Base-by-base conservation (phyloP, 345 rosid species). In the Euphorbia tirucalli region DNA sequence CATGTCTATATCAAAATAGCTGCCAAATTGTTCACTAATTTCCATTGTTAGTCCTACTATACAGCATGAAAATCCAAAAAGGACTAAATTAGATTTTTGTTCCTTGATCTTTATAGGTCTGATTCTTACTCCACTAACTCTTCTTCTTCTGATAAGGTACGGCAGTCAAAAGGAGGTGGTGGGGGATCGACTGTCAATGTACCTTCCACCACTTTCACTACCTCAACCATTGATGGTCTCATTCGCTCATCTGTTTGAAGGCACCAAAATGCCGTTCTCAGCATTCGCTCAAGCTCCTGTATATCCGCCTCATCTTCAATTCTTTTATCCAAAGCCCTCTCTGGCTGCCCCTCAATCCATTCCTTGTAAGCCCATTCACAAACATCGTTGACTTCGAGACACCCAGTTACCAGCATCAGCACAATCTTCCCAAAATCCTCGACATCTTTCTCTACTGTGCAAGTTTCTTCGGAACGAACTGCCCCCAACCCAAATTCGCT, bases 171-270 rank as follows among this genome's bases (percentile, higher is more conserved):
- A 30, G 93, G 93, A 10, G 87, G 83, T 1, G 96, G 96, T 0
- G 96, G 86, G 13, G 88, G 87, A 80, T 93, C 98, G 25, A 89
- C 96, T 0, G 83, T 69, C 82, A 87, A 58, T 49, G 89, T 83
- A 6, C 98, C 98, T 74, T 90, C 96, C 70, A 92, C 68, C 59
- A 90, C 95, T 79, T 86, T 89, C 59, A 90, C 86, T n/a, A 85
- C 91, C 87, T 93, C 96, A 0, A 77, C 86, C 90, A 89, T 89
- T 1, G 90, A 83, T 32, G 96, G 98, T 81, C 92, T 93, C 79
- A 87, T 61, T 5, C 89, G 81, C 56, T 80, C 84, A 66, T 93
- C 89, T 1, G 13, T 70, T 70, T 93, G 96, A 76, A 87, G 83
- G 74, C 94, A 93, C 94, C 98, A 93, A 63, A 90, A 90, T 52